A percentile compares a stretch with the other conserved stretches of the same genome.
phyloP scores from a whole-genome alignment of 1,284 basidiomycete species.

The Tilletiopsis washingtonensis region DNA sequence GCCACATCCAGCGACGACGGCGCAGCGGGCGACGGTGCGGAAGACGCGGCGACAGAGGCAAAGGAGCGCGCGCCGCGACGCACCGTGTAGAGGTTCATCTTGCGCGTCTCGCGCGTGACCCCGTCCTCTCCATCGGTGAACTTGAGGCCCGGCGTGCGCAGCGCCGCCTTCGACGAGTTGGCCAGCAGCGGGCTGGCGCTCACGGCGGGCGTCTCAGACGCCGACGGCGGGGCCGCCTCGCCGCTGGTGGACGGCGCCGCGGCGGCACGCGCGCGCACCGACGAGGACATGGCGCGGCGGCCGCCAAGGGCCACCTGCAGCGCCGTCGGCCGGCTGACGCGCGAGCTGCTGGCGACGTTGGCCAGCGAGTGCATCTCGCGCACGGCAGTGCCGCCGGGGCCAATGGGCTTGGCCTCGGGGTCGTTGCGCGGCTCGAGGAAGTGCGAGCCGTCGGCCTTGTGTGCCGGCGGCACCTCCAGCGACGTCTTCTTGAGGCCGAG shows the following conservation, averaged over 20 bases:
- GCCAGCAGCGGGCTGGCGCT: constrained; percentile 20
- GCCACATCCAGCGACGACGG: not conserved
- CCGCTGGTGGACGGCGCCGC: constrained; percentile 11
- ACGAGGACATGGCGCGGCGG: constrained; percentile 20
- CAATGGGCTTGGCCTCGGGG: constrained; percentile 5
- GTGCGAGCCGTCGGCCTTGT: constrained; percentile 20
- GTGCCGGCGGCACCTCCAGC: constrained; percentile 23
- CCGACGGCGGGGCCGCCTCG: constrained; percentile 13
- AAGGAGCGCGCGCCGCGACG: constrained; percentile 17
- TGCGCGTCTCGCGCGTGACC: constrained; percentile 30
- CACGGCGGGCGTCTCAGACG: constrained; percentile 10
- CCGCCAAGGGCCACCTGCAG: constrained; percentile 17
- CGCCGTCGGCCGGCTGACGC: constrained; percentile 20
- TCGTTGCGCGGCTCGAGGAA: constrained; percentile 37
- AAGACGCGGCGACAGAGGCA: constrained; percentile 8
- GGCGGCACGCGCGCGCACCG: constrained; percentile 16
- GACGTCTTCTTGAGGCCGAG: constrained; percentile 25
- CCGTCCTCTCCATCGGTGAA: constrained; percentile 26
- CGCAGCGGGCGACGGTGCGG: constrained; percentile 7
- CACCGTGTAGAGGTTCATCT: constrained; percentile 45
- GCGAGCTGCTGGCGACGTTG: constrained; percentile 4
- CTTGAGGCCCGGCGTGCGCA: constrained; percentile 27
- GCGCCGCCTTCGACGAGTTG: constrained; percentile 20
- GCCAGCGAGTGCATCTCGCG: not conserved
- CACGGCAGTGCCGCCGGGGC: constrained; percentile 4